Base-by-base conservation (phyloP, 768 basidiomycete species). In the Leucocoprinus leucothites region DNA sequence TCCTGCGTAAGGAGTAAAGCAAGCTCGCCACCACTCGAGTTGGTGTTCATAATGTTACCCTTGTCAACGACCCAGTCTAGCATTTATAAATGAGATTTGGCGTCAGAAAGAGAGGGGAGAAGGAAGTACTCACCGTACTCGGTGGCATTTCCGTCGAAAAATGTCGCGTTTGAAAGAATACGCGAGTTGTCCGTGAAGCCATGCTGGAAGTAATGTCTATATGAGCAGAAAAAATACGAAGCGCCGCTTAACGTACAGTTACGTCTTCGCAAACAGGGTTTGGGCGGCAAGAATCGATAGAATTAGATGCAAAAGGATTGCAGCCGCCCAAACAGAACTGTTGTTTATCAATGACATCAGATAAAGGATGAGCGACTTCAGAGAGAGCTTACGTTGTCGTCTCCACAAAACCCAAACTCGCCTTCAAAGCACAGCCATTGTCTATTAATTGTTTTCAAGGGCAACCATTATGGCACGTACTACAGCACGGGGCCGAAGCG, bases 271-370 rank as follows among this genome's bases (percentile, higher is more conserved):
- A 94, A 38, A 92, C 66, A 0, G 92, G 91, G 43, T 77, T 79
- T 1, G 90, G 89, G 46, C 65, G 69, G 71, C 90, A 94, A 0
- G 91, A 90, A 56, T 71, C 70, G 36, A 87, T 69, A 2, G 78
- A 66, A 62, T 84, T 63, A 5, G 91, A 94, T 41, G 75, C 70
- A 26, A 91, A 75, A 18, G 92, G 90, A 63, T 94, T 83, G 73
- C 92, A 94, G n/a, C 92, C 92, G 45, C 89, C 89, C 31, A 91
- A 73, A 65, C 91, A 93, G 67, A 84, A 93, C 85, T 90, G 61
- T 18, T 48, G 26, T 58, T 21, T 24, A 43, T 36, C 38, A 35
- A 34, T 19, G 38, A 46, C 44, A 38, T 38, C 26, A 56, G 18
- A 41, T 34, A 38, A 42, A 36, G 11, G 42, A 16, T 28, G 31